A percentile compares a stretch with the other conserved stretches of the same genome.
Evolutionary conservation across 2,329 filamentous ascomycete genomes (phyloP).

Genomic region (Paraphaeosphaeria minitans): DNA sequence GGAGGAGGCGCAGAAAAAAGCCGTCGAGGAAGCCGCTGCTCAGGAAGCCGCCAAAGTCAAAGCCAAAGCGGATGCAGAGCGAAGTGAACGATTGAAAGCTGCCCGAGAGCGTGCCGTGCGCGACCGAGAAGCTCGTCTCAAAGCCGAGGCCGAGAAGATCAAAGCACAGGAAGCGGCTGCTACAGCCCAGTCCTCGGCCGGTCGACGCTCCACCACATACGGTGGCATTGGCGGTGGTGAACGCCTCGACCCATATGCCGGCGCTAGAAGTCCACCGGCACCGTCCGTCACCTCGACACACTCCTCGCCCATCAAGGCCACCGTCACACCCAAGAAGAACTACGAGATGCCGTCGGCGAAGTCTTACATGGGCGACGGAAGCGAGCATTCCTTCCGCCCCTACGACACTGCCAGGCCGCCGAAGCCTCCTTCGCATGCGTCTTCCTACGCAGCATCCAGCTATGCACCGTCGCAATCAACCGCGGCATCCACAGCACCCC

Average conservation of each 20-base stretch:
- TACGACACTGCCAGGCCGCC: conserved; percentile 68
- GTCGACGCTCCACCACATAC: conserved; percentile 47
- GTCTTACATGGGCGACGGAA: conserved; percentile 61
- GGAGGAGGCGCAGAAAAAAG: conserved; percentile 44
- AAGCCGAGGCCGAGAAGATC: conserved; percentile 43
- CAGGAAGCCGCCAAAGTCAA: conserved; percentile 40
- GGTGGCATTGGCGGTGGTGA: conserved; percentile 63
- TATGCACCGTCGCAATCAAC: conserved; percentile 87
- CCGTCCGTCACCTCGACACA: conserved; percentile 44
- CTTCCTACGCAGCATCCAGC: conserved; percentile 78
- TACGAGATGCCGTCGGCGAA: conserved; percentile 59
- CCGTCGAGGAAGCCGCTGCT: conserved; percentile 39
- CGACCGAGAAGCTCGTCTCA: conserved; percentile 45
- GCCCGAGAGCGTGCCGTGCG: conserved; percentile 47
- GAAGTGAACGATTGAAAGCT: conserved; percentile 43
- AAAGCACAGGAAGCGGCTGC: conserved; percentile 29
- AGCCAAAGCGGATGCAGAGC: conserved; percentile 41
- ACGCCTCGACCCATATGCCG: conserved; percentile 71
- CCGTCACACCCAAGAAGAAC: conserved; percentile 46
- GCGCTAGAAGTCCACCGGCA: conserved; percentile 60
- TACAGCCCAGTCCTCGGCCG: conserved; percentile 27
- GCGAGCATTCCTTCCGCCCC: conserved; percentile 72
- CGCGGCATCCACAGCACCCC: conserved; percentile 79
- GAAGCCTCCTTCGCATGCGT: conserved; percentile 52
- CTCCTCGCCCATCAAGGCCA: conserved; percentile 47